Conservation (phyloP, 2,329 filamentous ascomycete genomes). For the Penicillium sclerotiorum region DNA sequence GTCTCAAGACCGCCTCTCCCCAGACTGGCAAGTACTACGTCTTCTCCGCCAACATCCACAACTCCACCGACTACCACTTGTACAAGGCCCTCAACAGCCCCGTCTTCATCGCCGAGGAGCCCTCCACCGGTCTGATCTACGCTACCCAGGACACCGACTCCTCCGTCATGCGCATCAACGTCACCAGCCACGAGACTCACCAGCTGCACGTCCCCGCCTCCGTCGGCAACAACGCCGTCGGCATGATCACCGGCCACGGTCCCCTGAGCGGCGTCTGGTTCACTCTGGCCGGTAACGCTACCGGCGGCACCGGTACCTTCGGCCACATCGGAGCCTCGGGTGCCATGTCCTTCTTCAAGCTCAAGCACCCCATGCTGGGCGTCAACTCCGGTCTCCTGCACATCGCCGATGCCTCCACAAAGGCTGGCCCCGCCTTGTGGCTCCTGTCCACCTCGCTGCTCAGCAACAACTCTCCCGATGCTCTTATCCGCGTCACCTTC, state of each 20-base stretch:
- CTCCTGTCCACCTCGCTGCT: slow-evolving; percentile 17
- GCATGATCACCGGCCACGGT: slow-evolving; percentile 13
- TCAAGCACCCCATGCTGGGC: slow-evolving; percentile 14
- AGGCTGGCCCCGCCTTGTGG: slow-evolving; percentile 12
- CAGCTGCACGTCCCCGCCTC: slow-evolving; percentile 12
- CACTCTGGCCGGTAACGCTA: slow-evolving; percentile 15
- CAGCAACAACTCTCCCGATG: slow-evolving; percentile 14
- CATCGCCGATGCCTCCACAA: slow-evolving; percentile 15
- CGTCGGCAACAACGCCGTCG: slow-evolving; percentile 17
- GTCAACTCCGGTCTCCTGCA: slow-evolving; percentile 13
- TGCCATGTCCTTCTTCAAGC: slow-evolving; percentile 13
- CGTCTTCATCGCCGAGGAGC: slow-evolving; percentile 14
- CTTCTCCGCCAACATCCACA: slow-evolving; percentile 13
- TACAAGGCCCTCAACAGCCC: slow-evolving; percentile 14
- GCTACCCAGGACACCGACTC: slow-evolving; percentile 16
- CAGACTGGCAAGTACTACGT: slow-evolving; percentile 16
- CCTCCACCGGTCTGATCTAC: slow-evolving; percentile 14
- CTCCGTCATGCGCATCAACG: slow-evolving; percentile 17
- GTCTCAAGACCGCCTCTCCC: slow-evolving; percentile 14
- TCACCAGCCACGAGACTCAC: slow-evolving; percentile 9
- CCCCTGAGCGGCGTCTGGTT: slow-evolving; percentile 15
- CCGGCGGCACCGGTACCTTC: slow-evolving; percentile 16
- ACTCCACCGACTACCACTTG: slow-evolving; percentile 8
- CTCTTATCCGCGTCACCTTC: slow-evolving; percentile 15
- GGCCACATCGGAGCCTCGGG: slow-evolving; percentile 14